These are phyloP conservation scores for Penicillium aurantiogriseum DNA, from an alignment of 2,329 filamentous ascomycete genomes.

Conservation along the genomic window DNA sequence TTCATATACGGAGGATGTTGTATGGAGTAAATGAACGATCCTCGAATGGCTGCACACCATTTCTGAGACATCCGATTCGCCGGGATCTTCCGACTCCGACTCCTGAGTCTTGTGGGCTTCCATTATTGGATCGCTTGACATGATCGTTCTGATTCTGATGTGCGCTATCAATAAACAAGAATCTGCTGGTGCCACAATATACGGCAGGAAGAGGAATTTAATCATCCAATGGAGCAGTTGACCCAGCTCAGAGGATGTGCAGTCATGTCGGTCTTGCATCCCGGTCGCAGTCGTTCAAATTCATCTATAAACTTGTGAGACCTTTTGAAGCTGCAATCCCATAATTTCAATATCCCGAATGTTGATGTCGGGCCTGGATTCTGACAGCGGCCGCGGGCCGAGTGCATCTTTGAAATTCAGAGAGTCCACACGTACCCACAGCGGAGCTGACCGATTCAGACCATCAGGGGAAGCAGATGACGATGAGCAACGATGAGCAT, in stretches of 20 bases:
- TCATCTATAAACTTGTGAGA: background rate
- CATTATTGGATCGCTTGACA: background rate
- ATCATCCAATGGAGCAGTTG: background rate
- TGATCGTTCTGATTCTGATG: too few relatives aligned
- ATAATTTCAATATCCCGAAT: background rate
- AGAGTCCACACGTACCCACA: too few relatives aligned
- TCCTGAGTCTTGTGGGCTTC: background rate
- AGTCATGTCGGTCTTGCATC: background rate
- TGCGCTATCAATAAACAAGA: background rate
- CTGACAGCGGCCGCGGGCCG: background rate
- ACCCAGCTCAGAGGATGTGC: background rate
- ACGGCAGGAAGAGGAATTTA: background rate
- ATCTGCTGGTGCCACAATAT: background rate
- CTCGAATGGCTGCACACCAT: background rate
- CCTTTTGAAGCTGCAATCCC: background rate
- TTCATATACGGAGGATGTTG: too few relatives aligned
- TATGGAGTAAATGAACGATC: too few relatives aligned
- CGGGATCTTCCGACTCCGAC: background rate
- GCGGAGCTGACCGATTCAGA: too few relatives aligned
- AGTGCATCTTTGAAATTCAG: background rate
- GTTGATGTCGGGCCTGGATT: background rate
- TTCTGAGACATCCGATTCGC: background rate
- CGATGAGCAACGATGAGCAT: background rate
- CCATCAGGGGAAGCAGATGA: too few relatives aligned
- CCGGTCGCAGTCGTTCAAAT: background rate